These are phyloP conservation scores for Rhododendron simsii DNA, from an alignment of 148 eudicot species.

Conservation along the genomic window DNA sequence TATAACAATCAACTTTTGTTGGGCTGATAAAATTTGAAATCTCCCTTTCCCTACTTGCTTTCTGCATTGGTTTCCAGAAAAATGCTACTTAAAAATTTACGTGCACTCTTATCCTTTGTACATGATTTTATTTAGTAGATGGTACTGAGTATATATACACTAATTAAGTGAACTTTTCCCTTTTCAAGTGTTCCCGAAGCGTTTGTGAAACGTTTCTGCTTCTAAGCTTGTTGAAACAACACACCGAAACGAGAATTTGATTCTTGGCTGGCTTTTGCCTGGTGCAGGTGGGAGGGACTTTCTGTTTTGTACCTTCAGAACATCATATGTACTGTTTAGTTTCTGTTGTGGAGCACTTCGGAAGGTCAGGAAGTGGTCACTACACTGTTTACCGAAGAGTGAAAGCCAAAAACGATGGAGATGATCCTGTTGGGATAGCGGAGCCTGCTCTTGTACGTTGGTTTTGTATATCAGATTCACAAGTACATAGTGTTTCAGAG, in stretches of 20 bases:
- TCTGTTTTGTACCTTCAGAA: slow-evolving; percentile 13
- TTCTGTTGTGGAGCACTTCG: slow-evolving; percentile 85
- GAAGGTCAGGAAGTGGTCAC: slow-evolving; percentile 72
- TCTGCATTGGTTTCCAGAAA: background rate
- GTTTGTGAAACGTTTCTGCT: background rate
- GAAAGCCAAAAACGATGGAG: slow-evolving; percentile 18
- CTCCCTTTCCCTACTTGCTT: background rate
- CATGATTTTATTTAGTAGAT: background rate
- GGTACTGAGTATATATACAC: background rate
- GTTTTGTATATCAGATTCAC: slow-evolving; percentile 78
- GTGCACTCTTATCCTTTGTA: background rate
- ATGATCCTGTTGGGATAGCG: slow-evolving; percentile 9
- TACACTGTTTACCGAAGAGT: slow-evolving; percentile 82
- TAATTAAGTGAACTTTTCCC: background rate
- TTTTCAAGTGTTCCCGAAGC: background rate
- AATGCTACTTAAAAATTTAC: background rate
- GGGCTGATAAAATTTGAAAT: background rate
- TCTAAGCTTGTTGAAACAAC: background rate
- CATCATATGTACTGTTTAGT: slow-evolving; percentile 50
- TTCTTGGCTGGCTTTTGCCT: background rate
- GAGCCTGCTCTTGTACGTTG: slow-evolving; percentile 33
- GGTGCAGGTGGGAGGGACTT: slow-evolving; percentile 28
- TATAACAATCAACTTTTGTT: background rate
- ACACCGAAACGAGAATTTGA: background rate
- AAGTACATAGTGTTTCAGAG: slow-evolving; percentile 57